These are phyloP conservation scores for Salix udensis DNA, from an alignment of 345 rosid species.

Conservation along the genomic window DNA sequence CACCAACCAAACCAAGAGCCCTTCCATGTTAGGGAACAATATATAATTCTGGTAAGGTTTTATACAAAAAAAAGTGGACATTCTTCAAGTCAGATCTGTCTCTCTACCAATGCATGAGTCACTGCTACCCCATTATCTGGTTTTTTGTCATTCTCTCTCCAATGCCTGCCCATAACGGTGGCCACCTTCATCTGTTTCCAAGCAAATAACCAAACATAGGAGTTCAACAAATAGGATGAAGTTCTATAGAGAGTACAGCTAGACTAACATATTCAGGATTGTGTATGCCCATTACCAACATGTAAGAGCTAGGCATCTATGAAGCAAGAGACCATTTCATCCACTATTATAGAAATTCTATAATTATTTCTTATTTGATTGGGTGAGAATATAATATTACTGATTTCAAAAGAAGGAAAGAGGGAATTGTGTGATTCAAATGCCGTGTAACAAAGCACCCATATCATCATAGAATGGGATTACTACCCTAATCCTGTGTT, in stretches of 20 bases:
- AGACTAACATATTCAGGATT: not conserved
- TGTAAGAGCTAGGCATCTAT: not conserved
- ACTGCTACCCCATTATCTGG: constrained; percentile 11
- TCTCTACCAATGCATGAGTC: constrained; percentile 2
- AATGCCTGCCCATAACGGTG: constrained; percentile 32
- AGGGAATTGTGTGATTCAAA: not conserved
- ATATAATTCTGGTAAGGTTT: constrained; percentile 8
- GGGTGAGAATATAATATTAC: not conserved
- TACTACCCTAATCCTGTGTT: not conserved
- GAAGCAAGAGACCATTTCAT: not conserved
- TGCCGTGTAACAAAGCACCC: not conserved
- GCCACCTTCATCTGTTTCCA: constrained; percentile 42
- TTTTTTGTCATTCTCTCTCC: constrained; percentile 31
- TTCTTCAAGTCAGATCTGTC: constrained; percentile 9
- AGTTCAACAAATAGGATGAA: not conserved
- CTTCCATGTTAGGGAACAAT: not conserved
- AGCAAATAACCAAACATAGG: not conserved
- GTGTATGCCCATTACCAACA: not conserved
- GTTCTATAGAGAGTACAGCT: not conserved
- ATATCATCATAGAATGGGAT: not conserved
- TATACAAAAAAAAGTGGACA: constrained; percentile 17
- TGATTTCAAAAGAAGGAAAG: not conserved
- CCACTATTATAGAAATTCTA: not conserved
- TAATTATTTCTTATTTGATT: not conserved
- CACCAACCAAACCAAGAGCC: constrained; percentile 15